Percentiles rank a stretch among this genome's conserved stretches.
Evolutionary conservation across 148 eudicot species (phyloP).

Genomic region (Oxyria digyna): DNA sequence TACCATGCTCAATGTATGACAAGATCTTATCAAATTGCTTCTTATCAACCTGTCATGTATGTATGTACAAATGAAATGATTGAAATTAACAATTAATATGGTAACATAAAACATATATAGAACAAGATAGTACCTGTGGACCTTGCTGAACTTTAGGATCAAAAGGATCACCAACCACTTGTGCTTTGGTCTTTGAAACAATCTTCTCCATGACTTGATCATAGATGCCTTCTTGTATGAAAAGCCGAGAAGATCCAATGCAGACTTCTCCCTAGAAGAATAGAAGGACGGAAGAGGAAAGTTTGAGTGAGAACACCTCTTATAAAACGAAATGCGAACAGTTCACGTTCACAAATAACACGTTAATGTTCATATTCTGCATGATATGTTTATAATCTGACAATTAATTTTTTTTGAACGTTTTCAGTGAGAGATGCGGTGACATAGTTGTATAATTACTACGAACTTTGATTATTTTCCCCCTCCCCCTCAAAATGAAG

Average conservation of each 20-base stretch:
- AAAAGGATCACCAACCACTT: slow-evolving; percentile 28
- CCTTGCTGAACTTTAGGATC: slow-evolving; percentile 1
- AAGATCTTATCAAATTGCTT: slow-evolving; percentile 17
- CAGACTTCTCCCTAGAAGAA: slow-evolving; percentile 93
- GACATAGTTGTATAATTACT: too few relatives aligned
- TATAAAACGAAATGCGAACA: too few relatives aligned
- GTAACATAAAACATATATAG: too few relatives aligned
- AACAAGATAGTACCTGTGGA: slow-evolving; percentile 7
- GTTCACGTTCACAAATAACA: too few relatives aligned
- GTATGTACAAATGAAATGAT: background rate
- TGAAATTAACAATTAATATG: too few relatives aligned
- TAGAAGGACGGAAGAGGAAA: background rate
- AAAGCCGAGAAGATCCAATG: slow-evolving; percentile 61
- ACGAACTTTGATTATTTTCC: too few relatives aligned
- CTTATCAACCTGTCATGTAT: slow-evolving; percentile 17
- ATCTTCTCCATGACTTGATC: slow-evolving; percentile 41
- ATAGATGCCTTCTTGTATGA: slow-evolving; percentile 85
- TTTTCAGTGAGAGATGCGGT: too few relatives aligned
- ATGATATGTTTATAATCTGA: too few relatives aligned
- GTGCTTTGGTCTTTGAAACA: slow-evolving; percentile 37
- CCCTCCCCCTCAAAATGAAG: too few relatives aligned
- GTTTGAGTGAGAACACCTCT: too few relatives aligned
- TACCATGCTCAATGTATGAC: slow-evolving; percentile 25
- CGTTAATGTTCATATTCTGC: too few relatives aligned
- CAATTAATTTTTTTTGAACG: too few relatives aligned